A percentile compares a stretch with the other conserved stretches of the same genome.
Evolutionary conservation across 2,329 filamentous ascomycete genomes (phyloP).

Genomic region (Diaporthe vaccinii): DNA sequence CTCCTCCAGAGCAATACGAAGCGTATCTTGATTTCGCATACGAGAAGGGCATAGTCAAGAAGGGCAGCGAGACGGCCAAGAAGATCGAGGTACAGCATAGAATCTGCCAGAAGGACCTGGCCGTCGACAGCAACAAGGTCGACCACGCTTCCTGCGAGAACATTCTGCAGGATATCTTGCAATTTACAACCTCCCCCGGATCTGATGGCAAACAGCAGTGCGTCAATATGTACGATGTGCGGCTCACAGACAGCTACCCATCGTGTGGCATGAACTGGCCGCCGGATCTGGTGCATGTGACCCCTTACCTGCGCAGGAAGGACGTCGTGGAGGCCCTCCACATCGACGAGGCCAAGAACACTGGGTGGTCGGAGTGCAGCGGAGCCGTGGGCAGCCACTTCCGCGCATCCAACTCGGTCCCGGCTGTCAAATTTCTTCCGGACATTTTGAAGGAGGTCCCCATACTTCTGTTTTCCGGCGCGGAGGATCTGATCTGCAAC

Average conservation of each 20-base stretch:
- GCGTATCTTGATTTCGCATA: conserved; percentile 88
- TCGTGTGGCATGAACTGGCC: conserved; percentile 99
- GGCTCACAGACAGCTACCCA: conserved; percentile 82
- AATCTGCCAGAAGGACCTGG: conserved; percentile 75
- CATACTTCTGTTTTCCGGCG: conserved; percentile 90
- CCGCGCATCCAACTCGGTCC: conserved; percentile 76
- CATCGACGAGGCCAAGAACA: conserved; percentile 83
- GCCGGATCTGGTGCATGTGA: conserved; percentile 82
- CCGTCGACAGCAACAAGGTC: conserved; percentile 68
- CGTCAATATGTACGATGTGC: conserved; percentile 97
- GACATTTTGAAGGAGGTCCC: conserved; percentile 82
- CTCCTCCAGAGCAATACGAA: conserved; percentile 89
- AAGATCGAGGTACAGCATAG: conserved; percentile 77
- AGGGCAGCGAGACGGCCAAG: conserved; percentile 73
- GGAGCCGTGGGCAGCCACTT: conserved; percentile 83
- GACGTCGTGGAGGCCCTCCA: conserved; percentile 87
- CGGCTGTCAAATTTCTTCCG: conserved; percentile 82
- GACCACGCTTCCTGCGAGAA: conserved; percentile 80
- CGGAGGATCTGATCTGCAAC: conserved; percentile 96
- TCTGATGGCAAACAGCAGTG: conserved; percentile 71
- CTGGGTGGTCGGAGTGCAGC: conserved; percentile 93
- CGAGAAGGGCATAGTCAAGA: conserved; percentile 78
- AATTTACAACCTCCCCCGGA: conserved; percentile 68
- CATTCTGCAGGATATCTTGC: conserved; percentile 81
- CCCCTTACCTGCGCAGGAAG: conserved; percentile 85